phyloP scores from a whole-genome alignment of 2,329 filamentous ascomycete species.

The Cladosporium sp. region DNA sequence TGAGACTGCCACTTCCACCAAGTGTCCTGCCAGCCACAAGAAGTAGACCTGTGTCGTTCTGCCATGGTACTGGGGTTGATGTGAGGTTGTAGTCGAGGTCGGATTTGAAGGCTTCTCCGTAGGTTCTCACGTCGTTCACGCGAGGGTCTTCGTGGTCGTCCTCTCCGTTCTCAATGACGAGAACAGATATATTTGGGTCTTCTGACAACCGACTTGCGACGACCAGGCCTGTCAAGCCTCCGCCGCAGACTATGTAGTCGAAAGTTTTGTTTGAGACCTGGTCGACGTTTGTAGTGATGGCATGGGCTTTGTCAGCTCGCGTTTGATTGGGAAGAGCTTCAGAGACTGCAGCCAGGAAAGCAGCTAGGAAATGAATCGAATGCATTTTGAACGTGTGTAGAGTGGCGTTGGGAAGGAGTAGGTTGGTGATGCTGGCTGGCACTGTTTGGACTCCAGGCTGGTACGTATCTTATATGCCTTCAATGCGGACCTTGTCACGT shows the following conservation, averaged over 20 bases:
- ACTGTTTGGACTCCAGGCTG: no score
- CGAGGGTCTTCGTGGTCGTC: slow-evolving; percentile 24
- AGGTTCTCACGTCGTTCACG: slow-evolving; percentile 28
- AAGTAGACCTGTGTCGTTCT: slow-evolving; percentile 23
- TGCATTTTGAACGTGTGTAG: background rate
- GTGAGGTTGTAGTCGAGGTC: slow-evolving; percentile 27
- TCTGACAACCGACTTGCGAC: slow-evolving; percentile 30
- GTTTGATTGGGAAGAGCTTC: slow-evolving; percentile 5
- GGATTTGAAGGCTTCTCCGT: slow-evolving; percentile 27
- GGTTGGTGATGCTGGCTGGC: background rate
- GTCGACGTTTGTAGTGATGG: slow-evolving; percentile 7
- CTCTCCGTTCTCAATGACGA: slow-evolving; percentile 33
- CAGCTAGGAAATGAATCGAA: background rate
- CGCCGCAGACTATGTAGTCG: slow-evolving; percentile 32
- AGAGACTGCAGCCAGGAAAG: background rate
- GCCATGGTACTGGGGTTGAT: slow-evolving; percentile 28
- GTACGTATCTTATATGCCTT: background rate
- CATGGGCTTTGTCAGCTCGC: slow-evolving; percentile 6
- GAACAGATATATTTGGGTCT: slow-evolving; percentile 27
- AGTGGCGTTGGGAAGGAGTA: background rate
- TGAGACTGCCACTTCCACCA: slow-evolving; percentile 30
- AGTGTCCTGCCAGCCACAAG: slow-evolving; percentile 31
- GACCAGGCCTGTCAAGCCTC: slow-evolving; percentile 30
- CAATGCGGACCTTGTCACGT: background rate
- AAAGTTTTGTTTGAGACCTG: slow-evolving; percentile 2